phyloP scores from a whole-genome alignment of 2,329 filamentous ascomycete species.

The Periconia macrospinosa region DNA sequence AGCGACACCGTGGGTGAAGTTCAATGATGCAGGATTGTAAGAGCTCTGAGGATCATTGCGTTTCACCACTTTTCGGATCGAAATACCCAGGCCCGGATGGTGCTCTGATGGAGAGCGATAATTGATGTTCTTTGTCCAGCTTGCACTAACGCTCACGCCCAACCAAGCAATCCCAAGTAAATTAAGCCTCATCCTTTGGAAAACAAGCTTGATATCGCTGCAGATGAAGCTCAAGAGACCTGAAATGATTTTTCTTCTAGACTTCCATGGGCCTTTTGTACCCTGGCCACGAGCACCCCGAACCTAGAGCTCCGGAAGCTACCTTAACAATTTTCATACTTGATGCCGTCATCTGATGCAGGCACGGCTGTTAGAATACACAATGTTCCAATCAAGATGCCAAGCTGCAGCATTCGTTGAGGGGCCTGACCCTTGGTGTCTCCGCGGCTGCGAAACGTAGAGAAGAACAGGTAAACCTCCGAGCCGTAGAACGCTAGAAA shows the following conservation, averaged over 20 bases:
- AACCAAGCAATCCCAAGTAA: constrained; percentile 21
- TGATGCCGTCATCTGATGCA: constrained; percentile 24
- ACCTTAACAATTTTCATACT: constrained; percentile 4
- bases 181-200: constrained; percentile 29
- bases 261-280: constrained; percentile 24
- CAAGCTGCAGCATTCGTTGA: constrained; percentile 19
- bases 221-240: background rate
- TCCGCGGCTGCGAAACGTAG: background rate
- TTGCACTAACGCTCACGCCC: constrained; percentile 21
- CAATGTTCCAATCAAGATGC: constrained; percentile 21
- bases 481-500: background rate
- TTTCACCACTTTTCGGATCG: constrained; percentile 63
- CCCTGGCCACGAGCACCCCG: background rate
- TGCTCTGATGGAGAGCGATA: constrained; percentile 68
- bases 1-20: constrained; percentile 50
- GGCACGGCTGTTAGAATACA: constrained; percentile 10
- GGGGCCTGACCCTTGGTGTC: constrained; percentile 1
- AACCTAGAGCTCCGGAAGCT: constrained; percentile 4
- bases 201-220: background rate
- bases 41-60: constrained; percentile 42
- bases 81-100: constrained; percentile 65
- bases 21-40: constrained; percentile 26
- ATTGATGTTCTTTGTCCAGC: constrained; percentile 60
- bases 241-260: constrained; percentile 6
- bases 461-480: background rate